A percentile compares a stretch with the other conserved stretches of the same genome.
Conservation (phyloP, 257 asterid genomes). For the Ballota nigra region DNA sequence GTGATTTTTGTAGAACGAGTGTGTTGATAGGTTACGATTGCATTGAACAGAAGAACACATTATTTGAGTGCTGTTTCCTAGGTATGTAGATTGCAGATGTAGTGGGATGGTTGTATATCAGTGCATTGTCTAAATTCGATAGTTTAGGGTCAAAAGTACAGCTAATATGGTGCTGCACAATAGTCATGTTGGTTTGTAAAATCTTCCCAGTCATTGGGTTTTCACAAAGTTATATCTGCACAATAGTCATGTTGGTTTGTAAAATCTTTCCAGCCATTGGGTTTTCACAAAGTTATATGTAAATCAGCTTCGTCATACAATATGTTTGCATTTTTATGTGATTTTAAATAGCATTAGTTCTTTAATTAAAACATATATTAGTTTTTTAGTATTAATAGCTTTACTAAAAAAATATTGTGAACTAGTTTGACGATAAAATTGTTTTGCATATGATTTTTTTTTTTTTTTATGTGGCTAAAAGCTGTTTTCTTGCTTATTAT, state of each 20-base stretch:
- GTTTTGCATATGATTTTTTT: too few species aligned
- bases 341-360: too few species aligned
- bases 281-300: background rate
- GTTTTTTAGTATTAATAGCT: too few species aligned
- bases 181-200: background rate
- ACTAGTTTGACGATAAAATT: too few species aligned
- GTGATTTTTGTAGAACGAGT: background rate
- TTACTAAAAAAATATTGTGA: too few species aligned
- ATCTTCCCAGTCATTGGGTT: background rate
- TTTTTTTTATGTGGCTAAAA: too few species aligned
- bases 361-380: too few species aligned
- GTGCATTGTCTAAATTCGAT: constrained; percentile 11
- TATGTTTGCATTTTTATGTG: too few species aligned
- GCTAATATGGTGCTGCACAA: background rate
- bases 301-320: too few species aligned
- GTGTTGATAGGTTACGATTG: background rate
- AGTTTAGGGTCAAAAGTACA: constrained; percentile 4
- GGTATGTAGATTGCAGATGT: background rate
- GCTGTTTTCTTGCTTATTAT: too few species aligned
- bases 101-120: background rate
- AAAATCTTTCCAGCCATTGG: background rate
- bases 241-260: too few species aligned
- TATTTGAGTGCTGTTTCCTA: background rate
- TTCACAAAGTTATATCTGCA: background rate
- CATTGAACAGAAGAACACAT: background rate